phyloP scores from a whole-genome alignment of 164 flowering plant genomes.

The Cinnamomum micranthum region DNA sequence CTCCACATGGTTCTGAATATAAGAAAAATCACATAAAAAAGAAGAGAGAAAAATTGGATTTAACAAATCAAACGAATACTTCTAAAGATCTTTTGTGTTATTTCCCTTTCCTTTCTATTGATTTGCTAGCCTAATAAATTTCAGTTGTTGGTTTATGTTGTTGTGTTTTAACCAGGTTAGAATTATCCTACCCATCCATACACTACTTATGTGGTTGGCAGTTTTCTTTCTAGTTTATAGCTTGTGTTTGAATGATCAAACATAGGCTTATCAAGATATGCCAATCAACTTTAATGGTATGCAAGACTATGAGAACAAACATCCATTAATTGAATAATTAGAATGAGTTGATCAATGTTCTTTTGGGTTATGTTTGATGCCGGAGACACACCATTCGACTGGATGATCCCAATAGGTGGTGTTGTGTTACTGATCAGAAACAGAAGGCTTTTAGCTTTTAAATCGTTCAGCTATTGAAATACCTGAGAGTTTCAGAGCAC shows the following conservation, averaged over 20 bases:
- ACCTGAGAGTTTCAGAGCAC: conserved; percentile 3
- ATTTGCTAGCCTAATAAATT: background rate
- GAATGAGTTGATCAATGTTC: background rate
- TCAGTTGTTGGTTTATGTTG: too few species aligned
- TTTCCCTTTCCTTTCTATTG: background rate
- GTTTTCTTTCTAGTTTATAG: too few species aligned
- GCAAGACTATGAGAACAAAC: background rate
- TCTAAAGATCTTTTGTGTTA: background rate
- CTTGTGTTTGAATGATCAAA: too few species aligned
- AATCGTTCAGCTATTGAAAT: background rate
- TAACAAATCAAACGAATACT: background rate
- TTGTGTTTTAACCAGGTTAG: too few species aligned
- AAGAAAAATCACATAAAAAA: background rate
- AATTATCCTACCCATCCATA: too few species aligned
- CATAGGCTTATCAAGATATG: too few species aligned
- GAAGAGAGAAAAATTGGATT: background rate
- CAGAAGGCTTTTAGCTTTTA: background rate
- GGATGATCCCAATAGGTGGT: background rate
- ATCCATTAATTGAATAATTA: background rate
- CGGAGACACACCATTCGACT: background rate
- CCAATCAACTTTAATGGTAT: too few species aligned
- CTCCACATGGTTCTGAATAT: conserved; percentile 9
- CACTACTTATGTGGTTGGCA: too few species aligned
- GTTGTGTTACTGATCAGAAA: background rate
- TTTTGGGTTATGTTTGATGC: background rate